phyloP scores from a whole-genome alignment of 768 basidiomycete genomes.

The Leccinellum rugosiceps region DNA sequence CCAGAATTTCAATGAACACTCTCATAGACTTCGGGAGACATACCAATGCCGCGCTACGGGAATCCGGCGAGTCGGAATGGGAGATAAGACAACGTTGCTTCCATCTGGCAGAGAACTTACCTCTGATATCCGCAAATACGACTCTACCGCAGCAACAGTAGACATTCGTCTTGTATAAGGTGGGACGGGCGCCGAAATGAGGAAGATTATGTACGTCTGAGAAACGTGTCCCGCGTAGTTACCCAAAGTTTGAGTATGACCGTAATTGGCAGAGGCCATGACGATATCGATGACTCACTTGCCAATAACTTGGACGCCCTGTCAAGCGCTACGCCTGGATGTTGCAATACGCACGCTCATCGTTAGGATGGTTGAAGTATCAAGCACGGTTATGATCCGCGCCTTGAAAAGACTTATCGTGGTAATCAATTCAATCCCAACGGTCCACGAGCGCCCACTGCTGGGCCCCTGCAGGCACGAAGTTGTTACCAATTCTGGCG shows the following conservation, averaged over 20 bases:
- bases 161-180: slow-evolving; percentile 9
- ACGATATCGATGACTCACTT: background rate
- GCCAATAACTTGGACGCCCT: background rate
- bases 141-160: slow-evolving; percentile 6
- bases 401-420: background rate
- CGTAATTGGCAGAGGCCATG: background rate
- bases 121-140: slow-evolving; percentile 11
- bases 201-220: background rate
- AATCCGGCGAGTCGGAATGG: background rate
- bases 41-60: slow-evolving; percentile 11
- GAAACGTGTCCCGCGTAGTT: background rate
- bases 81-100: background rate
- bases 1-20: background rate
- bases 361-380: too few species aligned
- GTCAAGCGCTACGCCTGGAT: background rate
- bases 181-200: background rate
- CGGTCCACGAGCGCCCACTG: too few species aligned
- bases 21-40: background rate
- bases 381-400: too few species aligned
- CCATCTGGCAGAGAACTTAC: background rate
- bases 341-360: too few species aligned
- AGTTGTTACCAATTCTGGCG: background rate
- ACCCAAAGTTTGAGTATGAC: background rate
- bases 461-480: too few species aligned
- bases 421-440: background rate